Evolutionary conservation across 352 stramenopile genomes (phyloP).

Genomic region (Globisporangium ultimum): DNA sequence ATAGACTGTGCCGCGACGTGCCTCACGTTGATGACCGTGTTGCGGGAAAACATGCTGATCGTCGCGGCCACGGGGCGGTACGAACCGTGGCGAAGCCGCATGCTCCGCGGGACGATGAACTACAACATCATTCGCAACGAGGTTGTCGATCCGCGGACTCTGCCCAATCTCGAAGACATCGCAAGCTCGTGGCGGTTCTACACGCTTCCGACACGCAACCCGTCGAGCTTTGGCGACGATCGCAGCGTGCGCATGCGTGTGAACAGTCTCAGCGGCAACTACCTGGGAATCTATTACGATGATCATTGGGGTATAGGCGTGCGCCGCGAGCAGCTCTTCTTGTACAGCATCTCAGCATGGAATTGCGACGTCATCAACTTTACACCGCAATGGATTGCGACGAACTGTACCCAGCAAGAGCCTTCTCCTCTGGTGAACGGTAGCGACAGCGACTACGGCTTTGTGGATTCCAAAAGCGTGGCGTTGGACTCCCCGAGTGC

Average conservation of each 20-base stretch:
- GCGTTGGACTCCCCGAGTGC: background rate
- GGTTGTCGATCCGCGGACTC: slow-evolving; percentile 22
- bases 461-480: slow-evolving; percentile 10
- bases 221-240: slow-evolving; percentile 17
- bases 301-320: slow-evolving; percentile 26
- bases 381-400: slow-evolving; percentile 17
- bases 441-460: slow-evolving; percentile 2
- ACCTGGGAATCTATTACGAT: slow-evolving; percentile 23
- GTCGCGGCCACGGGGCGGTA: slow-evolving; percentile 15
- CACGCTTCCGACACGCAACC: slow-evolving; percentile 17
- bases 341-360: slow-evolving; percentile 32
- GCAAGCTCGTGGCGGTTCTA: slow-evolving; percentile 29
- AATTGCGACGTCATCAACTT: slow-evolving; percentile 32
- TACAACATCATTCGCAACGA: slow-evolving; percentile 40
- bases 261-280: slow-evolving; percentile 25
- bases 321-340: slow-evolving; percentile 19
- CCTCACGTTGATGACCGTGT: slow-evolving; percentile 24
- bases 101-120: slow-evolving; percentile 30
- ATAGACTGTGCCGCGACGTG: slow-evolving; percentile 17
- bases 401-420: slow-evolving; percentile 9
- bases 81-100: slow-evolving; percentile 10
- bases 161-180: slow-evolving; percentile 28
- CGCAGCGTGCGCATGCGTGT: slow-evolving; percentile 27
- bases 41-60: slow-evolving; percentile 26
- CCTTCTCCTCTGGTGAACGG: background rate